phyloP scores from a whole-genome alignment of 306 rosid species.

The Quercus alba region DNA sequence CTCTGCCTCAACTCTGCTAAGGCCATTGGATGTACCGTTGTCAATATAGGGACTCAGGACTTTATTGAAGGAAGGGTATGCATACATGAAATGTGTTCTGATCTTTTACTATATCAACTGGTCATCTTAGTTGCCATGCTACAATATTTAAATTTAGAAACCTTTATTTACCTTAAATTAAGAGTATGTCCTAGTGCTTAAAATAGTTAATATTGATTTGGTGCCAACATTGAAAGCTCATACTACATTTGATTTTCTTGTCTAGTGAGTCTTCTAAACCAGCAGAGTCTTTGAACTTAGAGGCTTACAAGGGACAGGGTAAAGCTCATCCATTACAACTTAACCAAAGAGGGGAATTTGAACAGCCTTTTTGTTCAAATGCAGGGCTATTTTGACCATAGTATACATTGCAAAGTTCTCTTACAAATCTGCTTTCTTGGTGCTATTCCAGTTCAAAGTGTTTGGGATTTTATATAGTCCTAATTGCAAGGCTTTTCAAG shows the following conservation, averaged over 20 bases:
- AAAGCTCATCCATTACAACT: not conserved
- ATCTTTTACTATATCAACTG: not conserved
- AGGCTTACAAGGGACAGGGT: not conserved
- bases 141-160: not conserved
- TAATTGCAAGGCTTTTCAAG: too few species aligned
- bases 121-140: not conserved
- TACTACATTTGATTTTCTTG: too few species aligned
- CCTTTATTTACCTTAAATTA: not conserved
- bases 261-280: too few species aligned
- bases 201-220: not conserved
- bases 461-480: too few species aligned
- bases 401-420: too few species aligned
- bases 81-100: not conserved
- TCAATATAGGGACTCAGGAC: constrained; percentile 96
- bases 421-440: too few species aligned
- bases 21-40: constrained; percentile 98
- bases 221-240: not conserved
- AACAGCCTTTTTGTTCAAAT: not conserved
- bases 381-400: too few species aligned
- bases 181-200: not conserved
- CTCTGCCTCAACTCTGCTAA: constrained; percentile 98
- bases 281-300: too few species aligned
- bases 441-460: too few species aligned
- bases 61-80: constrained; percentile 98
- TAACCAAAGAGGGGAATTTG: not conserved